phyloP scores from a whole-genome alignment of 768 basidiomycete species.

The Phlebiopsis gigantea region DNA sequence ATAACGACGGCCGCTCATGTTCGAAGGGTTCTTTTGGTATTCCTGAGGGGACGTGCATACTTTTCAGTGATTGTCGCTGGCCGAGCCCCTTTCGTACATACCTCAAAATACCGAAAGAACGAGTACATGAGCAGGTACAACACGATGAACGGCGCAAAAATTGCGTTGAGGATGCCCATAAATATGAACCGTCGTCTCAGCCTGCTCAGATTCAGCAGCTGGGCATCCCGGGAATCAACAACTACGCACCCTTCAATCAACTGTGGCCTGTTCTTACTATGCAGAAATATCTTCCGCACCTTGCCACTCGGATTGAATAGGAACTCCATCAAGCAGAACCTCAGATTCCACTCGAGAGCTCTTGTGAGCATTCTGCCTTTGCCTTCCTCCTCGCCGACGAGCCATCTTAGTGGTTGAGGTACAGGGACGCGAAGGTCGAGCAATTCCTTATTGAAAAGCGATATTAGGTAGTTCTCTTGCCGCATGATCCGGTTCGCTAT shows the following conservation, averaged over 20 bases:
- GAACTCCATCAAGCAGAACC: slow-evolving; percentile 94
- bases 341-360: slow-evolving; percentile 94
- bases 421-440: slow-evolving; percentile 84
- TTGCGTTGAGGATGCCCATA: slow-evolving; percentile 93
- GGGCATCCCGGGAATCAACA: background rate
- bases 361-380: slow-evolving; percentile 81
- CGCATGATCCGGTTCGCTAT: slow-evolving; percentile 97
- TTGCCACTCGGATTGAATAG: slow-evolving; percentile 87
- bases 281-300: slow-evolving; percentile 88
- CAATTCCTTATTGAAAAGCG: slow-evolving; percentile 94
- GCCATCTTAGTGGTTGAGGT: slow-evolving; percentile 50
- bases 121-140: slow-evolving; percentile 96
- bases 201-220: slow-evolving; percentile 35
- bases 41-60: slow-evolving; percentile 63
- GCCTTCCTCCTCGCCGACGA: slow-evolving; percentile 48
- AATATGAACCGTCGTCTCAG: slow-evolving; percentile 85
- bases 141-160: slow-evolving; percentile 96
- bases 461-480: slow-evolving; percentile 98
- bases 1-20: slow-evolving; percentile 87
- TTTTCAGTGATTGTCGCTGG: background rate
- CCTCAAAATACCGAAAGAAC: slow-evolving; percentile 99
- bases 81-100: slow-evolving; percentile 29
- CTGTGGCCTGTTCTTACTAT: slow-evolving; percentile 70
- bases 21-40: slow-evolving; percentile 97
- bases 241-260: slow-evolving; percentile 77